phyloP scores from a whole-genome alignment of 306 rosid species.

The Lathyrus sativus region DNA sequence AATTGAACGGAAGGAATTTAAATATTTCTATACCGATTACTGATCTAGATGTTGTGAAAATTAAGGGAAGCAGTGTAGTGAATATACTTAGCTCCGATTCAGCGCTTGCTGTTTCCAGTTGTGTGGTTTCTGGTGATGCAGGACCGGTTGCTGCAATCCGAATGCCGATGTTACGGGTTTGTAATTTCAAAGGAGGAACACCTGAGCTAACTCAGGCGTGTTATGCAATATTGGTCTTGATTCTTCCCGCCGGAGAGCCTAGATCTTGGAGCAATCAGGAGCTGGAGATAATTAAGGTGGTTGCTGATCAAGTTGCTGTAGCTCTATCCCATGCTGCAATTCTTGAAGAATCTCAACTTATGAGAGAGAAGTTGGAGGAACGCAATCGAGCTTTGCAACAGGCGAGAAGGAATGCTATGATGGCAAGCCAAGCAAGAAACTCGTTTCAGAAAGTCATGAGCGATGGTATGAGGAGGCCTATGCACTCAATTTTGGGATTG shows the following conservation, averaged over 20 bases:
- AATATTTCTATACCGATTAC: conserved; percentile 60
- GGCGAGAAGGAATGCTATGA: conserved; percentile 84
- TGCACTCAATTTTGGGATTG: conserved; percentile 95
- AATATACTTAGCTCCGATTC: conserved; percentile 70
- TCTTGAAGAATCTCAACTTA: conserved; percentile 97
- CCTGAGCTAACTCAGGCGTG: conserved; percentile 85
- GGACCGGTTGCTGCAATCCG: conserved; percentile 94
- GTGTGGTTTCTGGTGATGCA: conserved; percentile 59
- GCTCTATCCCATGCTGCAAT: conserved; percentile 98
- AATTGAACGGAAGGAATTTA: conserved; percentile 65
- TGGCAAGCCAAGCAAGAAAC: conserved; percentile 96
- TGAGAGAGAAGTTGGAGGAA: conserved; percentile 95
- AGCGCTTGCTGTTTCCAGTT: conserved; percentile 71
- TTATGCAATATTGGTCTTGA: conserved; percentile 85
- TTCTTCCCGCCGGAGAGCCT: conserved; percentile 79
- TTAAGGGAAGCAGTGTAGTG: conserved; percentile 66
- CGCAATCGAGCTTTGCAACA: conserved; percentile 93
- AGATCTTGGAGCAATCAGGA: conserved; percentile 89
- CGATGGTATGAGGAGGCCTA: conserved; percentile 98
- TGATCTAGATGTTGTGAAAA: conserved; percentile 68
- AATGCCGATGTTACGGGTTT: conserved; percentile 97
- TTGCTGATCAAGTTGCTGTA: conserved; percentile 99
- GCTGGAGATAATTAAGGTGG: conserved; percentile 90
- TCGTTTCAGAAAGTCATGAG: conserved; percentile 96
- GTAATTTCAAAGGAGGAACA: conserved; percentile 93